Percentiles rank a stretch among this genome's conserved stretches.
These are phyloP conservation scores for Aspergillus panamensis DNA, from an alignment of 495 filamentous ascomycete genomes.

Conservation along the genomic window DNA sequence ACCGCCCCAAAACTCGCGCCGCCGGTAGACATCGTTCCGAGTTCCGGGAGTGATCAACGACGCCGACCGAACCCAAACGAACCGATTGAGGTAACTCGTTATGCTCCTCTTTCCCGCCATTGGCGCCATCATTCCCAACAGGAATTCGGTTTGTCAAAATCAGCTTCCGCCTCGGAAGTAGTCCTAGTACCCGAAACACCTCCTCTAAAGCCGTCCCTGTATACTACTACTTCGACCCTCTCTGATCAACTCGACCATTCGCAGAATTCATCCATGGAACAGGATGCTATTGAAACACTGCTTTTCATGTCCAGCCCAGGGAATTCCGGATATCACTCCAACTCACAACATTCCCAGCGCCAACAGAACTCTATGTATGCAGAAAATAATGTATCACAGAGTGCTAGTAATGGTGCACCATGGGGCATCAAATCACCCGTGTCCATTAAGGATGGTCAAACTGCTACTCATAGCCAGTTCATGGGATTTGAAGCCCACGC, in stretches of 20 bases:
- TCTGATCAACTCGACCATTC: conserved; percentile 49
- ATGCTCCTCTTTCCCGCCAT: conserved; percentile 30
- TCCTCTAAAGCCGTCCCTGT: conserved; percentile 30
- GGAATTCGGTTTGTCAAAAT: conserved; percentile 22
- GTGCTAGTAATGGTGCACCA: conserved; percentile 18
- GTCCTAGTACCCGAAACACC: conserved; percentile 32
- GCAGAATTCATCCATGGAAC: conserved; percentile 68
- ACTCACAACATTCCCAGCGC: conserved; percentile 27
- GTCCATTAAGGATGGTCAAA: neutral
- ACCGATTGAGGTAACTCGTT: conserved; percentile 17
- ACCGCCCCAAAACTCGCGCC: conserved; percentile 50
- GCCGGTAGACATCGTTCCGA: conserved; percentile 52
- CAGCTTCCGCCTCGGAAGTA: conserved; percentile 22
- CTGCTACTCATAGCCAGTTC: neutral
- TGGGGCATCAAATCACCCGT: conserved; percentile 23
- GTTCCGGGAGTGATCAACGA: conserved; percentile 26
- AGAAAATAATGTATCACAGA: conserved; percentile 32
- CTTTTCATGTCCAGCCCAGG: conserved; percentile 85
- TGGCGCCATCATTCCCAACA: conserved; percentile 40
- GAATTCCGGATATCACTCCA: conserved; percentile 56
- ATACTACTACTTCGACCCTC: conserved; percentile 13
- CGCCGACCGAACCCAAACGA: conserved; percentile 44
- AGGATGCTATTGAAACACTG: conserved; percentile 83
- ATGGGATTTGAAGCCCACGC: conserved; percentile 35
- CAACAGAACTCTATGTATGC: conserved; percentile 25